phyloP scores from a whole-genome alignment of 345 rosid species.

The Heritiera fomes region DNA sequence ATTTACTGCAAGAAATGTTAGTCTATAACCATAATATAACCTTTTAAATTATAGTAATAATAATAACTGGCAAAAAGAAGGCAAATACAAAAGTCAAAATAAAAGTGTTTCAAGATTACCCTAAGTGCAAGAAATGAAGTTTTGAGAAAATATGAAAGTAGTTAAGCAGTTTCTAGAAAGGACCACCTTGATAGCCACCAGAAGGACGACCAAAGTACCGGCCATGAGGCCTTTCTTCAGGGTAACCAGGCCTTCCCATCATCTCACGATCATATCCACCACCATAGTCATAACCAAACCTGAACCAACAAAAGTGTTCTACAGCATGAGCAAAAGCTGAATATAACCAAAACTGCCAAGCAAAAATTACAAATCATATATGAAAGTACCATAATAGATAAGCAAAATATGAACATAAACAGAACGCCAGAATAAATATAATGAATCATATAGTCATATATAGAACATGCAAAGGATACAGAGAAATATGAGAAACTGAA shows the following conservation, averaged over 20 bases:
- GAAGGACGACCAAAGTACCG: conserved; percentile 60
- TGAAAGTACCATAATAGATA: neutral
- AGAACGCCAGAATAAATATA: neutral
- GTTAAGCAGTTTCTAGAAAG: conserved; percentile 27
- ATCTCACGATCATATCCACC: conserved; percentile 85
- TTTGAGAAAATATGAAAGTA: neutral
- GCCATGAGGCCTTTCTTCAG: conserved; percentile 75
- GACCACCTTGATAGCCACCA: conserved; percentile 60
- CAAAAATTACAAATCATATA: conserved; percentile 5
- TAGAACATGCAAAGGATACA: neutral
- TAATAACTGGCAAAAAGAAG: neutral
- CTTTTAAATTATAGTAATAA: neutral
- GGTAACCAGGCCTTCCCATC: conserved; percentile 75
- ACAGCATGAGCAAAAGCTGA: neutral
- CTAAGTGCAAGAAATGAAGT: neutral
- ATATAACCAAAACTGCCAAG: neutral
- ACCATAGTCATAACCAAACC: conserved; percentile 76
- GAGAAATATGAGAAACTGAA: neutral
- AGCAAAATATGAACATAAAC: neutral
- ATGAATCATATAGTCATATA: neutral
- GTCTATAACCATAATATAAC: neutral
- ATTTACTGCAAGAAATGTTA: neutral
- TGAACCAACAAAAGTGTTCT: conserved; percentile 26
- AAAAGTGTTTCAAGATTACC: neutral
- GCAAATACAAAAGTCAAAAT: neutral